Percentiles rank a stretch among this genome's conserved stretches.
Evolutionary conservation across 352 stramenopile species (phyloP).

Genomic region (Globisporangium okanoganense): DNA sequence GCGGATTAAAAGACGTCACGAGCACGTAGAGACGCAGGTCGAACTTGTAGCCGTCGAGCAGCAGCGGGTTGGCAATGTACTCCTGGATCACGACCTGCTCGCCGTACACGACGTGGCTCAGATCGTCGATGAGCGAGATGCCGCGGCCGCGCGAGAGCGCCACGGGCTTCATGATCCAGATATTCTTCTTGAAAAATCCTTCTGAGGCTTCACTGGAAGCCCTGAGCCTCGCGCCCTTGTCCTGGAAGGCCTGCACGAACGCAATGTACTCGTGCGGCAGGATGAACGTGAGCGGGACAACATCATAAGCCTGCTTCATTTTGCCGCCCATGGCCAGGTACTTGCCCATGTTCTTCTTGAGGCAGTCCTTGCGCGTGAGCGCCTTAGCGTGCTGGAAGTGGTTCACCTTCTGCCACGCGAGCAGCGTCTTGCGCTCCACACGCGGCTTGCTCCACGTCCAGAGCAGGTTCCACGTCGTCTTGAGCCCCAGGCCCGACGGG

Average conservation of each 20-base stretch:
- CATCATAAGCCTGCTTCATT: constrained; percentile 75
- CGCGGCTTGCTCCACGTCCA: constrained; percentile 90
- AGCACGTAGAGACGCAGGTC: constrained; percentile 93
- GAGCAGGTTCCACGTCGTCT: constrained; percentile 89
- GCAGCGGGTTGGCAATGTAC: constrained; percentile 86
- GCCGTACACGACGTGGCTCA: constrained; percentile 86
- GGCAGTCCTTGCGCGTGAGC: constrained; percentile 92
- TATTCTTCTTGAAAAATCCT: constrained; percentile 41
- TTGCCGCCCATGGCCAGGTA: constrained; percentile 43
- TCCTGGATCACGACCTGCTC: constrained; percentile 87
- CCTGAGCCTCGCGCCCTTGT: constrained; percentile 25
- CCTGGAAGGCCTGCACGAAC: constrained; percentile 87
- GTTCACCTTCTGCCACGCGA: constrained; percentile 94
- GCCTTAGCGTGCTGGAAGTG: constrained; percentile 90
- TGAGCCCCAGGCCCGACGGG: constrained; percentile 71
- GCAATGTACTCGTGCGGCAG: constrained; percentile 91
- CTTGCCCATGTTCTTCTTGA: constrained; percentile 86
- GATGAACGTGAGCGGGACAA: constrained; percentile 92
- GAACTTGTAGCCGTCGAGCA: constrained; percentile 91
- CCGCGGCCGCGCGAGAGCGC: constrained; percentile 88
- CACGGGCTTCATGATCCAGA: constrained; percentile 95
- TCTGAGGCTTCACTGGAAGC: not conserved
- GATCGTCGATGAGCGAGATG: constrained; percentile 90
- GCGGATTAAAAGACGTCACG: constrained; percentile 91
- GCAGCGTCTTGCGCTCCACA: constrained; percentile 76